These are phyloP conservation scores for Quercus cerris DNA, from an alignment of 306 rosid genomes.

Conservation along the genomic window DNA sequence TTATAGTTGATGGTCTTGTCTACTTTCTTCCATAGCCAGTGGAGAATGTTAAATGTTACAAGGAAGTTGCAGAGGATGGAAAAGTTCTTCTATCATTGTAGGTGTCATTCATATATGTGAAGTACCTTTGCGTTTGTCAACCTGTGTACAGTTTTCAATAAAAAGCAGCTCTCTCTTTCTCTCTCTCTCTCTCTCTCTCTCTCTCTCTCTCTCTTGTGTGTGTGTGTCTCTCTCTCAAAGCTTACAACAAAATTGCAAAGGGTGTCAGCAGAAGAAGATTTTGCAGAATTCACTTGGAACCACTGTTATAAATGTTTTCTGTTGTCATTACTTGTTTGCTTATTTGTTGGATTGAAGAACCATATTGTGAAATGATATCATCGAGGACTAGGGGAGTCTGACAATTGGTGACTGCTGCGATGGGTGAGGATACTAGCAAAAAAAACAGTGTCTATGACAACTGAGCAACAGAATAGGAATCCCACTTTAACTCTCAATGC, in stretches of 20 bases:
- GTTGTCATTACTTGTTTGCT: neutral
- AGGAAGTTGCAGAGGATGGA: neutral
- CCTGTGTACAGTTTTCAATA: constrained; percentile 16
- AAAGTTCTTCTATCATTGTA: neutral
- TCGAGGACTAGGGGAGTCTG: neutral
- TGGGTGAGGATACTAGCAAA: neutral
- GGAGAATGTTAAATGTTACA: neutral
- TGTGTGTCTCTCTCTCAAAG: neutral
- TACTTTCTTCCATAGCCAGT: neutral
- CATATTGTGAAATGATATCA: neutral
- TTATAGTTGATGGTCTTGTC: constrained; percentile 14
- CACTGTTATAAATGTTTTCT: neutral
- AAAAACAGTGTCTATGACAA: neutral
- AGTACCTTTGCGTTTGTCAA: neutral
- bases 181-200: neutral
- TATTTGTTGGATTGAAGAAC: neutral
- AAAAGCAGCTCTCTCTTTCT: neutral
- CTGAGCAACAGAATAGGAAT: neutral
- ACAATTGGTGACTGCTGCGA: neutral
- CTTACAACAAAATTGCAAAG: neutral
- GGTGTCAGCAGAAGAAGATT: neutral
- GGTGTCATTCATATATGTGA: neutral
- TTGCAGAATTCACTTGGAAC: neutral
- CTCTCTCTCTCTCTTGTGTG: neutral
- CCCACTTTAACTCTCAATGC: neutral